phyloP scores from a whole-genome alignment of 2,329 filamentous ascomycete species.

The Xylaria sp. region DNA sequence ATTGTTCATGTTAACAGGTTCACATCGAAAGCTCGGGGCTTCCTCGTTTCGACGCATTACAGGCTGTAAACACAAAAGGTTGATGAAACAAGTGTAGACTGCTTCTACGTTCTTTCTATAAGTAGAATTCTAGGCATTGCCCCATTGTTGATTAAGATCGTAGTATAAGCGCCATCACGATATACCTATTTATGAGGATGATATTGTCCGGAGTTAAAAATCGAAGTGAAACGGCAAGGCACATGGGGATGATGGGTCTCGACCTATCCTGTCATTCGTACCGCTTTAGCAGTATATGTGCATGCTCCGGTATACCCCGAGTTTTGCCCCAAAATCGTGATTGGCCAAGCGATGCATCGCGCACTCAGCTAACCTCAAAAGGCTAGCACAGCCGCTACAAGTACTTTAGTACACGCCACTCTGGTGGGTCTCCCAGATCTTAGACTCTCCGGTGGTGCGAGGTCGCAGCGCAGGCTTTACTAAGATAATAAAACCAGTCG shows the following conservation, averaged over 20 bases:
- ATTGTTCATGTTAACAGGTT: background rate
- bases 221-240: too few species aligned
- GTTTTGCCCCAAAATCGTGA: background rate
- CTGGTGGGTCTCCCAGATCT: slow-evolving; percentile 6
- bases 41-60: background rate
- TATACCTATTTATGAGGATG: too few species aligned
- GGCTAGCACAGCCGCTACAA: background rate
- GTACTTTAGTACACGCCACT: background rate
- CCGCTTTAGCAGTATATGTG: too few species aligned
- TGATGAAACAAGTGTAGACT: too few species aligned
- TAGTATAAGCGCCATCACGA: too few species aligned
- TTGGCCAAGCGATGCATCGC: background rate
- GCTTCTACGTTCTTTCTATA: too few species aligned
- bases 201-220: too few species aligned
- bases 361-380: background rate
- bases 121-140: background rate
- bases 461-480: slow-evolving; percentile 20
- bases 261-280: too few species aligned
- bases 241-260: too few species aligned
- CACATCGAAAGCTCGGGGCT: background rate
- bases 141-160: too few species aligned
- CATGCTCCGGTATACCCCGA: background rate
- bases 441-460: slow-evolving; percentile 15
- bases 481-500: slow-evolving; percentile 17
- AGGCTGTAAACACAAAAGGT: background rate